Base-by-base conservation (phyloP, 1,284 basidiomycete species). In the Termitomyces sp. region DNA sequence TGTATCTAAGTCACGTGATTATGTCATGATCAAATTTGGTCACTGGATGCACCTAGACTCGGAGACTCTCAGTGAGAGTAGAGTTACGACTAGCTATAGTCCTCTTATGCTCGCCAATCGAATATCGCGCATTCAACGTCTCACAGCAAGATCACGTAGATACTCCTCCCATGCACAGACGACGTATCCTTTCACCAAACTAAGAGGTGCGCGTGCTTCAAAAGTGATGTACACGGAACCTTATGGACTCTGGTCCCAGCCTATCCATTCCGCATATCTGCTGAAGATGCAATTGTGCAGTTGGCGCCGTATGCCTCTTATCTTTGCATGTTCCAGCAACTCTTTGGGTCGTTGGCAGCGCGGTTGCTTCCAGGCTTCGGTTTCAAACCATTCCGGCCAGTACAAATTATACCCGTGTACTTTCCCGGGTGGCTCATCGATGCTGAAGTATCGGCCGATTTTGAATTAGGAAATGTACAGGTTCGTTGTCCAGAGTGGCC, bases 371-470 rank as follows among this genome's bases (percentile, higher is more conserved):
- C 65, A 1, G 61, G 57, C 6, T 59, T 66, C 24, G 64, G 63
- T 4, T 65, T 68, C 49, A 44, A 62, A 43, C 61, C 64, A 19
- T 42, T 71, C 3, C 61, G 57, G 33, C 72, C 73, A 26, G 51
- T 60, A 18, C 64, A 62, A 13, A 66, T 74, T 19, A 59, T 64
- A 49, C 74, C 83, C 7, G 65, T 82, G 3, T 86, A 84, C 60
- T 75, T 81, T 48, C 84, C 84, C 1, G 74, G 72, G 6, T 86
- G 84, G 84, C 66, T 81, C 30, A 66, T 84, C 31, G 79, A 82
- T 58, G 77, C 74, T 5, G 75, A 81, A 61, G 60, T 82, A 13
- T 67, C 74, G 53, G 74, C 66, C 14, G 62, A 64, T 19, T 57
- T 67, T 14, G 57, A 54, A 10, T 55, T 60, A 31, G 51, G 58